A percentile compares a stretch with the other conserved stretches of the same genome.
Conservation (phyloP, 768 basidiomycete species). For the Phanerochaete sordida region DNA sequence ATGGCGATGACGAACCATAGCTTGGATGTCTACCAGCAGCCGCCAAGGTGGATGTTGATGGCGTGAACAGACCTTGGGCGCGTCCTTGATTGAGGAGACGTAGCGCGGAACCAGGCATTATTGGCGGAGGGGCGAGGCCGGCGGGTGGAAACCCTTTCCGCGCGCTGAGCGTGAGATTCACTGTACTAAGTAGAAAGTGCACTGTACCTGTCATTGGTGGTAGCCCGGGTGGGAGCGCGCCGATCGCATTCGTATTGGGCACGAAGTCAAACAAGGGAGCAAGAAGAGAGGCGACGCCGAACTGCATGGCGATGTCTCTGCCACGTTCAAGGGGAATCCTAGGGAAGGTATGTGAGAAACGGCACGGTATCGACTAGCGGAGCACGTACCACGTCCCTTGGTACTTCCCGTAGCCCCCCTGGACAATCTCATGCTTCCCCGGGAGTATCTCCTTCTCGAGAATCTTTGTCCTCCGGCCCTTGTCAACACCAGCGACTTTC, state of each 20-base stretch:
- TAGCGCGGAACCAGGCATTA: slow-evolving; percentile 84
- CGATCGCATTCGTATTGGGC: slow-evolving; percentile 67
- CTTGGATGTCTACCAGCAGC: slow-evolving; percentile 42
- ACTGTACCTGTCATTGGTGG: slow-evolving; percentile 12
- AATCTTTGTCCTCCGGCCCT: slow-evolving; percentile 94
- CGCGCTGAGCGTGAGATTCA: slow-evolving; percentile 4
- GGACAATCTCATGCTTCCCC: slow-evolving; percentile 96
- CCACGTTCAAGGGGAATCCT: slow-evolving; percentile 98
- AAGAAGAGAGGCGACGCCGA: slow-evolving; percentile 85
- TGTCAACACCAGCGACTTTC: slow-evolving; percentile 98
- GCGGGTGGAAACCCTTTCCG: slow-evolving; percentile 15
- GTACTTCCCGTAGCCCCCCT: slow-evolving; percentile 98
- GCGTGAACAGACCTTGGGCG: slow-evolving; percentile 83
- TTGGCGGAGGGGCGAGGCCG: slow-evolving; percentile 71
- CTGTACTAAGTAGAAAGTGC: too few relatives aligned
- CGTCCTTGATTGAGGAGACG: slow-evolving; percentile 82
- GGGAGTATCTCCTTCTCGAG: slow-evolving; percentile 95
- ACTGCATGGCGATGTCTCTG: slow-evolving; percentile 87
- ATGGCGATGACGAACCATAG: slow-evolving; percentile 52
- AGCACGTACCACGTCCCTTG: slow-evolving; percentile 91
- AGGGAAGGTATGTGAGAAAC: not conserved
- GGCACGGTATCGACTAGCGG: not conserved
- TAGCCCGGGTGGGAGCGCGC: slow-evolving; percentile 52
- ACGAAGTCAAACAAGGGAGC: slow-evolving; percentile 92
- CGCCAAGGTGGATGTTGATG: slow-evolving; percentile 62